Conservation (phyloP, 2,329 filamentous ascomycete genomes). For the Diplocarpon rosae region DNA sequence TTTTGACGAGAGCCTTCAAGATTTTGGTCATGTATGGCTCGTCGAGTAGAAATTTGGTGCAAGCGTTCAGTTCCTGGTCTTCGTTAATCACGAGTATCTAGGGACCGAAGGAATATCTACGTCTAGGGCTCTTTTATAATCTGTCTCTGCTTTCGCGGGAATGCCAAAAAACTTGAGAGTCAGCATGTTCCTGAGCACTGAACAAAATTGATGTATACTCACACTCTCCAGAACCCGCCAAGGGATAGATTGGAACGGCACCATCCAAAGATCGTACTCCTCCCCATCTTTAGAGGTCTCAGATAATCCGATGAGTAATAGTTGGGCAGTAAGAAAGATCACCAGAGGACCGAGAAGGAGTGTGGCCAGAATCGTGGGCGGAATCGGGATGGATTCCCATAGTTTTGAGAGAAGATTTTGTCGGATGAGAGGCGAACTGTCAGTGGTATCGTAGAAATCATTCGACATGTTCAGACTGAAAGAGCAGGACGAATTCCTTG, state of each 20-base stretch:
- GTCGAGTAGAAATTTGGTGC: slow-evolving; percentile 31
- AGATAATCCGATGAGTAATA: slow-evolving; percentile 16
- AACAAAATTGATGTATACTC: background rate
- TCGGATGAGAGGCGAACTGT: background rate
- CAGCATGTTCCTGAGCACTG: slow-evolving; percentile 5
- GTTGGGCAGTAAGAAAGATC: slow-evolving; percentile 17
- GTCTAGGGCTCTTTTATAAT: slow-evolving; percentile 20
- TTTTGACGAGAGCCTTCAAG: slow-evolving; percentile 29
- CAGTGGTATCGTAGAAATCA: slow-evolving; percentile 18
- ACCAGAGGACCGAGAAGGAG: slow-evolving; percentile 15
- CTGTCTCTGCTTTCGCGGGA: slow-evolving; percentile 16
- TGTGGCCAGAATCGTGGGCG: slow-evolving; percentile 12
- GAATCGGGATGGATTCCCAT: slow-evolving; percentile 3
- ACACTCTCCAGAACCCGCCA: background rate
- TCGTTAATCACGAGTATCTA: slow-evolving; percentile 28
- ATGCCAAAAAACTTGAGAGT: slow-evolving; percentile 23
- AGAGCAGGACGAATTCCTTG: background rate
- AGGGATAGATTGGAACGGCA: slow-evolving; percentile 10
- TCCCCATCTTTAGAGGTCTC: slow-evolving; percentile 3
- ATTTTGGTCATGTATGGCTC: slow-evolving; percentile 35
- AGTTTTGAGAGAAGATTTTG: slow-evolving; percentile 3
- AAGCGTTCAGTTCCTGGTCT: slow-evolving; percentile 26
- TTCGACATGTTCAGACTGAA: slow-evolving; percentile 6
- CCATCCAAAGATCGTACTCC: slow-evolving; percentile 32
- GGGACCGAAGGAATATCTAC: slow-evolving; percentile 8